A percentile compares a stretch with the other conserved stretches of the same genome.
Conservation (phyloP, 352 stramenopile genomes). For the Globisporangium nodosum region DNA sequence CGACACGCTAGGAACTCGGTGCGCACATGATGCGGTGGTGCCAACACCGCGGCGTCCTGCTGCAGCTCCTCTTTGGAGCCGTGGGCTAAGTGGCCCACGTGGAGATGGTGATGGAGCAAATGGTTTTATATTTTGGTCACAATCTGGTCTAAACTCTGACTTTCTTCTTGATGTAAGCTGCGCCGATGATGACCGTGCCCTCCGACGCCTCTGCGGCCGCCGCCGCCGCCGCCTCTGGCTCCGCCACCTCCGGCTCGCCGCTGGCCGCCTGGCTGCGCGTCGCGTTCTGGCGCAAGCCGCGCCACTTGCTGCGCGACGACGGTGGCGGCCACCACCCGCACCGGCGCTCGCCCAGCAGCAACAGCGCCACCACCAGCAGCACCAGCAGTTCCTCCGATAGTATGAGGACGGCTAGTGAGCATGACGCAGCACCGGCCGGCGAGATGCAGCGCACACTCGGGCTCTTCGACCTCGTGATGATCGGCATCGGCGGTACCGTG, state of each 20-base stretch:
- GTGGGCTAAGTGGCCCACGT: too few relatives aligned
- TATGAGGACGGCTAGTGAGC: slow-evolving; percentile 2
- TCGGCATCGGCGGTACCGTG: slow-evolving; percentile 93
- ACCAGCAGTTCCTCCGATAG: slow-evolving; percentile 10
- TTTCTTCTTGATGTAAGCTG: too few relatives aligned
- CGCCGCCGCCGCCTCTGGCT: background rate
- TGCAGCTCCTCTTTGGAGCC: too few relatives aligned
- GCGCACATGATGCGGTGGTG: too few relatives aligned
- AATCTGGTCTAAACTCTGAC: too few relatives aligned
- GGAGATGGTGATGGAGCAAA: too few relatives aligned
- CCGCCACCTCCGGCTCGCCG: background rate
- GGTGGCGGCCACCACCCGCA: slow-evolving; percentile 1
- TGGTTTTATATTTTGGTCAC: too few relatives aligned
- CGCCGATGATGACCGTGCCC: too few relatives aligned
- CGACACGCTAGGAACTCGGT: too few relatives aligned
- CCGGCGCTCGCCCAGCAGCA: slow-evolving; percentile 12
- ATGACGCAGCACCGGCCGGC: background rate
- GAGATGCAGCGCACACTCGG: slow-evolving; percentile 63
- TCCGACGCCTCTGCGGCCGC: too few relatives aligned
- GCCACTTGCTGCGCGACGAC: slow-evolving; percentile 30
- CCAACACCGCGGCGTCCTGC: too few relatives aligned
- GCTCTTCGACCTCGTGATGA: slow-evolving; percentile 90
- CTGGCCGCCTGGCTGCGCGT: slow-evolving; percentile 29
- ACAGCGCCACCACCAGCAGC: slow-evolving; percentile 4
- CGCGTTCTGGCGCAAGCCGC: slow-evolving; percentile 74